Percentiles rank a stretch among this genome's conserved stretches.
Evolutionary conservation across 306 rosid genomes (phyloP).

Genomic region (Trifolium dubium): DNA sequence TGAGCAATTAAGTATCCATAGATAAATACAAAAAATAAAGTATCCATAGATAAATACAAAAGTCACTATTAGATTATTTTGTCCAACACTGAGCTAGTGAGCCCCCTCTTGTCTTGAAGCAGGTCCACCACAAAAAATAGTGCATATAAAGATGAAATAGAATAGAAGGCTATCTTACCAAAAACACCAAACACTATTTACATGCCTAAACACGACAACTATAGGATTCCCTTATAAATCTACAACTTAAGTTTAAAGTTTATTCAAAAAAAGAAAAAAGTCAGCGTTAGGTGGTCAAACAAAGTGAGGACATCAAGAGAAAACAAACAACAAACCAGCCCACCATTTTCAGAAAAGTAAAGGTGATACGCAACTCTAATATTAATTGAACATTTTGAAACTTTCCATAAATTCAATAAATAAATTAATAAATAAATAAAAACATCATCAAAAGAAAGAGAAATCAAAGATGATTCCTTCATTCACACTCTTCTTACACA

Average conservation of each 20-base stretch:
- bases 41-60: conserved; percentile 40
- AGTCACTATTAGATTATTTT: conserved; percentile 42
- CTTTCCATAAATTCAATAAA: conserved; percentile 53
- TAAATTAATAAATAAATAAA: conserved; percentile 38
- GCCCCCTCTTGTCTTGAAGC: conserved; percentile 50
- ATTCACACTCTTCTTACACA: conserved; percentile 35
- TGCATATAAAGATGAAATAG: conserved; percentile 66
- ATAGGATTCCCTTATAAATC: conserved; percentile 49
- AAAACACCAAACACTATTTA: conserved; percentile 49
- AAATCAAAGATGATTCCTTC: conserved; percentile 49
- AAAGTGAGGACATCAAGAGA: conserved; percentile 46
- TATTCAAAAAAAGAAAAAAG: conserved; percentile 32
- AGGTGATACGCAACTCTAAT: conserved; percentile 51
- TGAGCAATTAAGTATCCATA: conserved; percentile 40
- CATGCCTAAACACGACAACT: conserved; percentile 39
- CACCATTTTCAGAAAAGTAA: conserved; percentile 48
- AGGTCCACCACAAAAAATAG: conserved; percentile 55
- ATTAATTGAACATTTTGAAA: conserved; percentile 40
- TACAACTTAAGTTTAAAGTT: conserved; percentile 38
- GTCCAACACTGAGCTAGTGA: conserved; percentile 37
- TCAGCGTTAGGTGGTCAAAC: conserved; percentile 63
- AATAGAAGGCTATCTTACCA: conserved; percentile 50
- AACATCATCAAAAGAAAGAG: conserved; percentile 57
- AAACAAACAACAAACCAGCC: conserved; percentile 45
- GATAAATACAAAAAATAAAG: background rate